Conservation (phyloP, 768 basidiomycete species). For the Neoboletus magnificus region DNA sequence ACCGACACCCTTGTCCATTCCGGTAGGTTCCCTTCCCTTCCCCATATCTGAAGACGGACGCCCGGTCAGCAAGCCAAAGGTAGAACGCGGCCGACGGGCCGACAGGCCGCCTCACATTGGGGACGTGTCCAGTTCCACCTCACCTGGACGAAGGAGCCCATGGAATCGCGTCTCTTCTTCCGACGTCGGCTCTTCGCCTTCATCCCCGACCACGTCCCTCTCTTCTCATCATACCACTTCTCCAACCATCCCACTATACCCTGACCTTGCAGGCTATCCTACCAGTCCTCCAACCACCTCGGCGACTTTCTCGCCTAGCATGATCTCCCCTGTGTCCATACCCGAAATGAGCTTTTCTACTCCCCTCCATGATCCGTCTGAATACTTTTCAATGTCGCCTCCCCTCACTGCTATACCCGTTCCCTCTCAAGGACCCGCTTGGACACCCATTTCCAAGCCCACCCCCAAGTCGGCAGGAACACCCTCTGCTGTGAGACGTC, state of each 20-base stretch:
- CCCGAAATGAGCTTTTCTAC: conserved; percentile 15
- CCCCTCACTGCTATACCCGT: conserved; percentile 5
- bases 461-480: conserved; percentile 4
- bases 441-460: conserved; percentile 10
- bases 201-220: conserved; percentile 23
- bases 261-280: conserved; percentile 19
- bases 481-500: conserved; percentile 8
- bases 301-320: conserved; percentile 6
- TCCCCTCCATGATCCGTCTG: conserved; percentile 12
- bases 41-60: conserved; percentile 19
- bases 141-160: conserved; percentile 37
- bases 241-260: conserved; percentile 20
- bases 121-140: conserved; percentile 15
- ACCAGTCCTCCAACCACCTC: conserved; percentile 9
- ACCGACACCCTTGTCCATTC: conserved; percentile 32
- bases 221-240: conserved; percentile 21
- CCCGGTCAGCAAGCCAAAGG: conserved; percentile 17
- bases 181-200: conserved; percentile 21
- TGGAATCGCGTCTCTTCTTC: conserved; percentile 16
- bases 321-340: conserved; percentile 8
- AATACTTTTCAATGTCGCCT: conserved; percentile 14
- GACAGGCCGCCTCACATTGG: conserved; percentile 16
- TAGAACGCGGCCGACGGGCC: conserved; percentile 23
- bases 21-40: conserved; percentile 20
- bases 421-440: conserved; percentile 16